These are phyloP conservation scores for Scheffersomyces stambukii DNA, from an alignment of 1,139 yeast species.

Conservation along the genomic window DNA sequence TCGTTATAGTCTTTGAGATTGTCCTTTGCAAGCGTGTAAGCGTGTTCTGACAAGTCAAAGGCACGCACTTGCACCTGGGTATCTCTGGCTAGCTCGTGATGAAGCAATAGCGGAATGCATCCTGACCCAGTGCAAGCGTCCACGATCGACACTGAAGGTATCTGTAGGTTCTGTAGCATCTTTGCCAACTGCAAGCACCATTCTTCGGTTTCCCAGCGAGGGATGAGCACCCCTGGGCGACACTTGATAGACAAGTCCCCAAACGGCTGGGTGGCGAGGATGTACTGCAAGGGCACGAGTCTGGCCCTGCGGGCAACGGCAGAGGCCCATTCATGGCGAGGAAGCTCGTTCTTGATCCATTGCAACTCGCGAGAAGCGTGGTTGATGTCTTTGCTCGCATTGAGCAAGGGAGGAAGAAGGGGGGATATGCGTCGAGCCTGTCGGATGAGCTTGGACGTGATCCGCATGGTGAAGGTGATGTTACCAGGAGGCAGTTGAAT, in stretches of 20 bases:
- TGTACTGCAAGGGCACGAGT: conserved; percentile 73
- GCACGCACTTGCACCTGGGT: conserved; percentile 33
- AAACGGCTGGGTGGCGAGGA: conserved; percentile 84
- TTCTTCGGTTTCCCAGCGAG: conserved; percentile 95
- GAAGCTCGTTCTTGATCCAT: conserved; percentile 42
- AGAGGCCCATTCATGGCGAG: conserved; percentile 26
- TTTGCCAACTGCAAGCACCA: conserved; percentile 56
- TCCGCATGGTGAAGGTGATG: conserved; percentile 23
- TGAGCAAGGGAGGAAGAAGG: conserved; percentile 29
- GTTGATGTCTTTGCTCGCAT: conserved; percentile 25
- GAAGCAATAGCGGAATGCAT: conserved; percentile 63
- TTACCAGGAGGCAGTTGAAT: no score
- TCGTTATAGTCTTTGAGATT: conserved; percentile 29
- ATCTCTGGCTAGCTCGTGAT: conserved; percentile 23
- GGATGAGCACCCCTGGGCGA: conserved; percentile 67
- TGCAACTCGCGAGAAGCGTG: conserved; percentile 32
- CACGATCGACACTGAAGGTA: conserved; percentile 27
- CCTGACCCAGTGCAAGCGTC: conserved; percentile 94
- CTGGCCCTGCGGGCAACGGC: conserved; percentile 39
- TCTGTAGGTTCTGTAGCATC: conserved; percentile 13
- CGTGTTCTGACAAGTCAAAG: conserved; percentile 56
- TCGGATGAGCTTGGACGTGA: conserved; percentile 24
- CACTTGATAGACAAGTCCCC: conserved; percentile 63
- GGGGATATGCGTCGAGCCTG: conserved; percentile 24
- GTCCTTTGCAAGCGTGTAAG: conserved; percentile 45